Base-by-base conservation (phyloP, 1,139 yeast genomes). In the Lodderomyces metapsilosis region DNA sequence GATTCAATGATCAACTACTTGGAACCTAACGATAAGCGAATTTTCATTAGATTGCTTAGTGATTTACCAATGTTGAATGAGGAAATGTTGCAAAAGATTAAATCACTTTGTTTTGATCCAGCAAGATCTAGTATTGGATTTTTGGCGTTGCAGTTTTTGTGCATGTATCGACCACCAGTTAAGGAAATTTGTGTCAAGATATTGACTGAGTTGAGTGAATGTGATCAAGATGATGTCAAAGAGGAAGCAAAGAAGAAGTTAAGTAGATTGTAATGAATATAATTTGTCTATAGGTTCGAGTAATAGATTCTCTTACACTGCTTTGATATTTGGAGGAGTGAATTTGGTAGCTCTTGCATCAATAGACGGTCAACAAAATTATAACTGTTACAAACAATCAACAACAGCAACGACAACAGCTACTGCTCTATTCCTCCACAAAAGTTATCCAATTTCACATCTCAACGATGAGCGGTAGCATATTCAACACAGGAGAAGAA, bases 81-180 rank as follows among this genome's bases (percentile, higher is more conserved):
- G 30, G 76, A 70, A 1, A 72, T 88, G 50, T 80, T 92, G 1
- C 62, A 66, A 21, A 78, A 82, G 46, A 75, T 92, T 43, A 79
- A 80, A 54, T 80, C 94, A 7, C 66, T 92, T 21, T 87, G 97
- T 59, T 68, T 79, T 42, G 98, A 94, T 59, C 98, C 98, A 0
- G 84, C 80, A 25, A 76, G 98, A 59, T 73, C 81, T 25, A 75
- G 82, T 42, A 68, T 92, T 17, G 98, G 98, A 1, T 82, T 87
- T 52, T 84, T 87, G 50, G 80, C 94, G 1, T 65, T 89, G 43
- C 87, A 86, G 49, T 91, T 85, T 57, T 66, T 94, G 51, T 78
- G 89, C 45, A 86, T 88, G 91, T 86, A 88, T 58, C 76, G 96
- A 51, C 97, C 97, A 0, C 98, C 98, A 3, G 76, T 82, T 22